A percentile compares a stretch with the other conserved stretches of the same genome.
These are phyloP conservation scores for Ophiostoma himal-ulmi DNA, from an alignment of 2,329 filamentous ascomycete genomes.

Conservation along the genomic window DNA sequence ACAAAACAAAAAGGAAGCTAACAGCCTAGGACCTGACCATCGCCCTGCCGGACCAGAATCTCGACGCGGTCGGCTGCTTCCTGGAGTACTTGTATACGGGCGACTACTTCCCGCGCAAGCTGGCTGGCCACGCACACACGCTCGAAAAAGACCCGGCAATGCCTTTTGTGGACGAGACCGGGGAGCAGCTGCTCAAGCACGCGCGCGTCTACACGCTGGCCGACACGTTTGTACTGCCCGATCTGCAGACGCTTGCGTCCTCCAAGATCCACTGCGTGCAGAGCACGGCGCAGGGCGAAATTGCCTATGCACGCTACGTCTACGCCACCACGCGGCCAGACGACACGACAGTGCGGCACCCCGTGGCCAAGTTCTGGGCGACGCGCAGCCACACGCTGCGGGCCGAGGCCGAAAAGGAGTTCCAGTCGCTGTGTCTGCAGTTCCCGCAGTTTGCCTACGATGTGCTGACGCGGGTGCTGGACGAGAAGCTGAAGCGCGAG, in stretches of 20 bases:
- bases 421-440: constrained; percentile 77
- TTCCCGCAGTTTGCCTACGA: constrained; percentile 91
- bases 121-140: constrained; percentile 52
- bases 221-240: constrained; percentile 63
- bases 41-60: constrained; percentile 59
- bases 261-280: constrained; percentile 90
- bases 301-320: constrained; percentile 84
- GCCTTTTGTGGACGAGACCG: constrained; percentile 66
- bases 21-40: constrained; percentile 58
- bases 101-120: constrained; percentile 75
- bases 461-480: constrained; percentile 65
- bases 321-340: constrained; percentile 68
- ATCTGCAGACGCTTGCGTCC: constrained; percentile 70
- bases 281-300: constrained; percentile 81
- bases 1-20: background rate
- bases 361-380: constrained; percentile 88
- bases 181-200: constrained; percentile 78
- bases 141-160: constrained; percentile 64
- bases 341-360: constrained; percentile 69
- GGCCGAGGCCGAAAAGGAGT: constrained; percentile 79
- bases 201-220: constrained; percentile 86
- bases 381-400: constrained; percentile 72
- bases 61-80: constrained; percentile 71
- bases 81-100: constrained; percentile 79
- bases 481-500: constrained; percentile 62